Evolutionary conservation across 2,329 filamentous ascomycete genomes (phyloP).

Genomic region (Cordyceps tenuipes): DNA sequence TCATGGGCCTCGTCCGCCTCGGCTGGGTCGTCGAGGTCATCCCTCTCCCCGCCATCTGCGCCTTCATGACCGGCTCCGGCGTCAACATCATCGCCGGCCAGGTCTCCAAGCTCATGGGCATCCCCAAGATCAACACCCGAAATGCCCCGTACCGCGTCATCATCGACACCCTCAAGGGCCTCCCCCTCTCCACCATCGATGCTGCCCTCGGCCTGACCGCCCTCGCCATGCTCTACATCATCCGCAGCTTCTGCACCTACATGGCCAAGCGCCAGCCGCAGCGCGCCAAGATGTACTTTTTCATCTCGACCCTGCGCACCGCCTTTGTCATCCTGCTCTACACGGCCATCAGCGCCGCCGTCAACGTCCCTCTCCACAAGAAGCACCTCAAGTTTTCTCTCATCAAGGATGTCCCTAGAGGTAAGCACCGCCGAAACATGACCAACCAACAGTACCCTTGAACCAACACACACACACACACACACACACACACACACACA

Average conservation of each 20-base stretch:
- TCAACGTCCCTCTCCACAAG: slow-evolving; percentile 49
- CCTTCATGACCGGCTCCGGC: slow-evolving; percentile 47
- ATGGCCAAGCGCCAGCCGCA: slow-evolving; percentile 59
- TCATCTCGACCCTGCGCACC: slow-evolving; percentile 67
- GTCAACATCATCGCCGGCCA: slow-evolving; percentile 43
- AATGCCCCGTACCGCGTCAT: slow-evolving; percentile 40
- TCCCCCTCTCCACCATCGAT: slow-evolving; percentile 49
- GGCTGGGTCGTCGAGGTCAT: slow-evolving; percentile 49
- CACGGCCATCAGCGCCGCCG: slow-evolving; percentile 65
- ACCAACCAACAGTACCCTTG: too few species aligned
- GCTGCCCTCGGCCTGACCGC: slow-evolving; percentile 67
- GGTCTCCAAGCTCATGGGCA: slow-evolving; percentile 42
- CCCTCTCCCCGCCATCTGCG: slow-evolving; percentile 42
- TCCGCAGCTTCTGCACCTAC: slow-evolving; percentile 53
- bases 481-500: too few species aligned
- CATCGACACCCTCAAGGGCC: slow-evolving; percentile 40
- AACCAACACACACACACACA: not conserved
- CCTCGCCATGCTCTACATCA: slow-evolving; percentile 57
- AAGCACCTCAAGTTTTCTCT: slow-evolving; percentile 54
- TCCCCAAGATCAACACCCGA: slow-evolving; percentile 41
- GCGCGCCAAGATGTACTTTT: slow-evolving; percentile 65
- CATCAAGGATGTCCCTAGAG: slow-evolving; percentile 61
- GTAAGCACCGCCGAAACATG: slow-evolving; percentile 26
- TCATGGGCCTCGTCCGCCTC: slow-evolving; percentile 40
- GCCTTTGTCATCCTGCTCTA: slow-evolving; percentile 76